Conservation (phyloP, 1,139 yeast species). For the Candida sp. region DNA sequence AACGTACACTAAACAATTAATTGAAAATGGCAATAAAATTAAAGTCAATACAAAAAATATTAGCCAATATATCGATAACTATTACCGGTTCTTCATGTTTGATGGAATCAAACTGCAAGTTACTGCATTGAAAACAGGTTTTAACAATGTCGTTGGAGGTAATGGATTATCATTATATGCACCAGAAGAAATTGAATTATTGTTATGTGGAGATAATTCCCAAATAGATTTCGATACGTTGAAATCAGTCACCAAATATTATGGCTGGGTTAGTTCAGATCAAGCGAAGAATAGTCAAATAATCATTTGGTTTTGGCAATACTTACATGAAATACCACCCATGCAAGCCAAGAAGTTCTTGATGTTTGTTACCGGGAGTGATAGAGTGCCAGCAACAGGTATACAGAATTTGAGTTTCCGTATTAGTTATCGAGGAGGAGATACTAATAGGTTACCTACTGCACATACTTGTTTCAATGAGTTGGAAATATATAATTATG, state of each 20-base stretch:
- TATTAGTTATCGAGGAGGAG: slow-evolving; percentile 50
- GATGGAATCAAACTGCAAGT: slow-evolving; percentile 53
- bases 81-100: slow-evolving; percentile 58
- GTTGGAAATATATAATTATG: slow-evolving; percentile 70
- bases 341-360: slow-evolving; percentile 59
- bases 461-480: slow-evolving; percentile 97
- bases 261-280: slow-evolving; percentile 48
- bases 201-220: slow-evolving; percentile 72
- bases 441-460: slow-evolving; percentile 60
- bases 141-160: slow-evolving; percentile 73
- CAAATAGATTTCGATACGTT: slow-evolving; percentile 66
- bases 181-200: slow-evolving; percentile 75
- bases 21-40: slow-evolving; percentile 51
- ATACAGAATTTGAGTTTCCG: slow-evolving; percentile 69
- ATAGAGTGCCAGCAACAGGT: slow-evolving; percentile 91
- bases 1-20: slow-evolving; percentile 42
- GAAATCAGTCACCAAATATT: slow-evolving; percentile 68
- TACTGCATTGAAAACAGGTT: slow-evolving; percentile 63
- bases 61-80: slow-evolving; percentile 55
- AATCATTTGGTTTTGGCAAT: slow-evolving; percentile 85
- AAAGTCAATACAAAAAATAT: slow-evolving; percentile 57
- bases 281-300: slow-evolving; percentile 35
- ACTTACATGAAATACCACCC: slow-evolving; percentile 44
- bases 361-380: slow-evolving; percentile 85
- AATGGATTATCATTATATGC: slow-evolving; percentile 75